Percentiles rank a stretch among this genome's conserved stretches.
Evolutionary conservation across 441 rosid genomes (phyloP).

Genomic region (Pelargonium cotyledonis): DNA sequence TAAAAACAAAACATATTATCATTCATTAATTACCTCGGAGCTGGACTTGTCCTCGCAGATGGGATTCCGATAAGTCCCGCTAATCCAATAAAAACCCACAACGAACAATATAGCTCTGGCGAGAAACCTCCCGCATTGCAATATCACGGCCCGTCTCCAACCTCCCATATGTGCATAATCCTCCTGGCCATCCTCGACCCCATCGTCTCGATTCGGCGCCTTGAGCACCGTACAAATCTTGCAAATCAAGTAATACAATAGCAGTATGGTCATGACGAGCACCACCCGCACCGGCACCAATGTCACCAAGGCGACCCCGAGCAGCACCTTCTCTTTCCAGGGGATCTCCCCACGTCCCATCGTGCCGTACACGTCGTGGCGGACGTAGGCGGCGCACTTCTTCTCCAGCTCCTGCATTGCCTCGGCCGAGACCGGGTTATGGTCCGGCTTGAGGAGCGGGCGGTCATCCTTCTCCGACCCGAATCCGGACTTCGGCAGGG

Average conservation of each 20-base stretch:
- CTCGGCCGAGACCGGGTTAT: slow-evolving; percentile 28
- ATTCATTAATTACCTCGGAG: no score
- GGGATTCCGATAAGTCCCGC: no score
- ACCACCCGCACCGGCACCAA: slow-evolving; percentile 64
- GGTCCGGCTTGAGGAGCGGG: slow-evolving; percentile 64
- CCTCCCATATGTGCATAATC: slow-evolving; percentile 91
- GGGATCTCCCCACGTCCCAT: slow-evolving; percentile 88
- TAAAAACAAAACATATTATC: no score
- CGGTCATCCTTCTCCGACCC: slow-evolving; percentile 57
- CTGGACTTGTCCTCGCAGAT: no score
- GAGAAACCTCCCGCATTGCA: slow-evolving; percentile 56
- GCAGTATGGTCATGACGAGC: slow-evolving; percentile 42
- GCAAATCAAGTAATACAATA: slow-evolving; percentile 67
- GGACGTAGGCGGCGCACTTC: slow-evolving; percentile 84
- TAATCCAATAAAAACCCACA: slow-evolving; percentile 31
- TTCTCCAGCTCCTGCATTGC: slow-evolving; percentile 66
- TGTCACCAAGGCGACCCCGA: slow-evolving; percentile 57
- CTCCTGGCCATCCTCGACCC: slow-evolving; percentile 54
- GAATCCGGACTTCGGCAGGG: slow-evolving; percentile 27
- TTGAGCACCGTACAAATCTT: slow-evolving; percentile 68
- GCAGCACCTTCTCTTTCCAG: slow-evolving; percentile 47
- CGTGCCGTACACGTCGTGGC: slow-evolving; percentile 69
- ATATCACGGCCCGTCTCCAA: slow-evolving; percentile 74
- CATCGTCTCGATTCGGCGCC: slow-evolving; percentile 57
- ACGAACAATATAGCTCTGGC: slow-evolving; percentile 64